phyloP scores from a whole-genome alignment of 495 filamentous ascomycete species.

The Talaromyces adpressus region DNA sequence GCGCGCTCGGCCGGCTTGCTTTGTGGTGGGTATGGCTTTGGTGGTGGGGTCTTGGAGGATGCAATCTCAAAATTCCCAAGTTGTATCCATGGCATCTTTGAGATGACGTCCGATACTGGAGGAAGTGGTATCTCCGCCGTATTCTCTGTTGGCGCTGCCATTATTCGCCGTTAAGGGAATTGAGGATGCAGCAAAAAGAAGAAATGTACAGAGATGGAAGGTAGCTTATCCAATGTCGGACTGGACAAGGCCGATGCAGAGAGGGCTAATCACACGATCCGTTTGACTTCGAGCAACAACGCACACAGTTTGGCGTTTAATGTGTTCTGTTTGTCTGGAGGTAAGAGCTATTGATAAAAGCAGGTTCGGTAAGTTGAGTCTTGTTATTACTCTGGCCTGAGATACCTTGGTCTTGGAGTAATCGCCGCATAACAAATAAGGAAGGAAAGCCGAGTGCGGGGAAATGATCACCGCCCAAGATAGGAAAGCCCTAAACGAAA shows the following conservation, averaged over 20 bases:
- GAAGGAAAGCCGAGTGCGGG: neutral
- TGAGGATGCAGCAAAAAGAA: neutral
- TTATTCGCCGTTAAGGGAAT: neutral
- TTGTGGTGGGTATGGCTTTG: constrained; percentile 33
- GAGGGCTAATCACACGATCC: neutral
- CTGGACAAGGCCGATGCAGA: neutral
- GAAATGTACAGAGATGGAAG: neutral
- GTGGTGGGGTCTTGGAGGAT: constrained; percentile 39
- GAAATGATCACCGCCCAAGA: neutral
- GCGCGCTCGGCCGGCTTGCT: constrained; percentile 40
- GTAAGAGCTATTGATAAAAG: too few relatives aligned
- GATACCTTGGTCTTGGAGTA: neutral
- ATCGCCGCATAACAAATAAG: neutral
- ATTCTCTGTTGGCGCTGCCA: neutral
- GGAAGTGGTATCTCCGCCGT: constrained; percentile 5
- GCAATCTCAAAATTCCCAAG: constrained; percentile 15
- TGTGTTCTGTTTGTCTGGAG: neutral
- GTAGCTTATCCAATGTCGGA: neutral
- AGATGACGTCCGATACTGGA: neutral
- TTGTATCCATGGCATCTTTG: constrained; percentile 18
- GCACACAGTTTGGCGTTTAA: neutral
- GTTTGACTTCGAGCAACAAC: neutral
- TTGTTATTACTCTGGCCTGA: neutral
- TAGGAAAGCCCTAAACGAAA: neutral
- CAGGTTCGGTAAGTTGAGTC: neutral